Conservation (phyloP, 805 yeast genomes). For the Wickerhamiella sorbophila region DNA sequence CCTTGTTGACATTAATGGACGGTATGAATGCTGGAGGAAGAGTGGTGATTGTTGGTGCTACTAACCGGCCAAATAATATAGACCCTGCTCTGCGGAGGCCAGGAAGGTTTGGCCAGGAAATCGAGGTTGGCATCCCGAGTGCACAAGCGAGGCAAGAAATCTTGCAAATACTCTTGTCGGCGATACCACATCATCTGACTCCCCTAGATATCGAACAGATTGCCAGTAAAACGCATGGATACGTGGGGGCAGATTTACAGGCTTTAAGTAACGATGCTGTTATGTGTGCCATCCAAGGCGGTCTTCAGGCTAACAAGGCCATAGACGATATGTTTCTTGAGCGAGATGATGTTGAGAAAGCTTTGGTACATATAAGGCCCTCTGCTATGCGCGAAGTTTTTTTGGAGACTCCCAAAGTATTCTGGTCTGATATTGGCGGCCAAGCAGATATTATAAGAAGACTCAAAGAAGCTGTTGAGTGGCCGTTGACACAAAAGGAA, state of each 20-base stretch:
- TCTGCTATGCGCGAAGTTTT: slow-evolving; percentile 95
- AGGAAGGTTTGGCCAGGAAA: slow-evolving; percentile 79
- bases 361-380: slow-evolving; percentile 73
- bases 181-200: slow-evolving; percentile 43
- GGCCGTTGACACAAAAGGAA: slow-evolving; percentile 73
- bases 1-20: slow-evolving; percentile 82
- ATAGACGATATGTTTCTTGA: slow-evolving; percentile 33
- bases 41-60: slow-evolving; percentile 96
- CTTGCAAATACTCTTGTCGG: slow-evolving; percentile 42
- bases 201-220: slow-evolving; percentile 43
- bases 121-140: slow-evolving; percentile 88
- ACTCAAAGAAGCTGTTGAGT: slow-evolving; percentile 76
- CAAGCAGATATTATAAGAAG: slow-evolving; percentile 71
- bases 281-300: slow-evolving; percentile 62
- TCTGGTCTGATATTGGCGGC: slow-evolving; percentile 94
- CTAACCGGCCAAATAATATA: slow-evolving; percentile 91
- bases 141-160: slow-evolving; percentile 65
- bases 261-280: slow-evolving; percentile 84
- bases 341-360: slow-evolving; percentile 47
- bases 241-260: slow-evolving; percentile 89
- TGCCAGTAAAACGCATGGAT: slow-evolving; percentile 82
- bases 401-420: slow-evolving; percentile 84
- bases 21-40: slow-evolving; percentile 98
- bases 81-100: slow-evolving; percentile 92
- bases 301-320: slow-evolving; percentile 23